Evolutionary conservation across 2,329 filamentous ascomycete species (phyloP), one percentile per base, ranked within the genome.

Genomic region (Alternaria infectoria): DNA sequence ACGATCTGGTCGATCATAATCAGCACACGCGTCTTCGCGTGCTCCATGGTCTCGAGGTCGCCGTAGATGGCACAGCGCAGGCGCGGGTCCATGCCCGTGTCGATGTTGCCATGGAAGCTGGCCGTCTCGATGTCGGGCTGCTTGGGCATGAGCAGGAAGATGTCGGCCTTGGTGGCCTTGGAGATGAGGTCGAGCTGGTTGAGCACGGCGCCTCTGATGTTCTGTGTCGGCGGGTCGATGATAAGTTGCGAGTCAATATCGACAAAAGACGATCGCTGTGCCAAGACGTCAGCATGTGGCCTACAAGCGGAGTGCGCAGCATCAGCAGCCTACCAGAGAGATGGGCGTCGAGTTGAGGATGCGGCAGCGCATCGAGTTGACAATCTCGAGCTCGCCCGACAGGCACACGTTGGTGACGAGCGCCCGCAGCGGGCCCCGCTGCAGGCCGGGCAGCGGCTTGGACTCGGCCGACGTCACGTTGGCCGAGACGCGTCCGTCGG

Each of bases 1-100:
- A 96, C 92, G 83, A 97, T 88, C 81, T 93, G 93, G 80, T 99
- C 96, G 77, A 99, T 98, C 86, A 97, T 96, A 80, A 98, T 97
- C 79, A 99, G 84, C 44, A 97, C 90, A 69, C 96, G 89, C 17
- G 95, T 97, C 86, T 99, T 99, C 59, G 96, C 96, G 81, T 98
- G 95, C 81, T 99, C 96, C 26, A 93, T 91, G 70, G 93, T 97
- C 82, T 98, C 89, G 81, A 96, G 91, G 78, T 99, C 96, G 58
- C 96, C 95, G 74, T 96, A 99, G 69, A 99, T 96, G 72, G 93
- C 92, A 65, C 97, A 91, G 77, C 95, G 90, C 84, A 96, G 93
- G 71, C 95, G 89, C 80, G 96, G 92, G 79, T 97, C 94, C 73
- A 90, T 84, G 73, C 93, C 91, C 71, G 92, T 92, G 74, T 96